Percentiles rank a stretch among this genome's conserved stretches.
phyloP scores from a whole-genome alignment of 202 grass and related monocot species.

The Carex arenaria region DNA sequence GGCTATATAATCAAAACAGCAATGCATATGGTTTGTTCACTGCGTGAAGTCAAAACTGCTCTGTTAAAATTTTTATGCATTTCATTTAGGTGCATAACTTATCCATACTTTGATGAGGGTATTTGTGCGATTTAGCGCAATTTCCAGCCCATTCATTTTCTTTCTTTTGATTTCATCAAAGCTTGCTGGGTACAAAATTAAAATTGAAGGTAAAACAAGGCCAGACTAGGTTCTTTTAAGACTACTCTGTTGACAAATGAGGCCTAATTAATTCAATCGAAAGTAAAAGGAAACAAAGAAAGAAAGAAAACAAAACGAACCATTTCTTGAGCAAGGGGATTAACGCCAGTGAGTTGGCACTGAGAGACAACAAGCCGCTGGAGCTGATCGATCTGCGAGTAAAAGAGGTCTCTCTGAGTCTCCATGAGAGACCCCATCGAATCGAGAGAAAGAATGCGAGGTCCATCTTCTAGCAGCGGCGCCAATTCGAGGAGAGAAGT shows the following conservation, averaged over 20 bases:
- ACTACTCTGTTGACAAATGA: background rate
- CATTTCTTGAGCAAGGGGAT: constrained; percentile 96
- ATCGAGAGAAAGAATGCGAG: background rate
- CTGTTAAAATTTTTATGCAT: no score
- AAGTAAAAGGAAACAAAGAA: background rate
- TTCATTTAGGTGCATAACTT: background rate
- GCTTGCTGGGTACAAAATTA: background rate
- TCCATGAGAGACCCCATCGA: constrained; percentile 52
- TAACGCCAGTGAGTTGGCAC: constrained; percentile 82
- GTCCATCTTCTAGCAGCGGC: background rate
- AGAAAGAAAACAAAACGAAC: constrained; percentile 25
- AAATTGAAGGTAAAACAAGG: background rate
- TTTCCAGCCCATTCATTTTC: no score
- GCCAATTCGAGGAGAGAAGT: constrained; percentile 46
- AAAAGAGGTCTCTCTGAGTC: constrained; percentile 54
- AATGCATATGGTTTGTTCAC: no score
- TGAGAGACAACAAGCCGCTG: constrained; percentile 63
- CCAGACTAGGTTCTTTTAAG: background rate
- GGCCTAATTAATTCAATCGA: background rate
- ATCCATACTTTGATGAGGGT: no score
- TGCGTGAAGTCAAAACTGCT: no score
- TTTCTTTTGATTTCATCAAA: background rate
- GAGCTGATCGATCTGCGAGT: constrained; percentile 69
- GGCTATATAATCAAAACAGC: no score
- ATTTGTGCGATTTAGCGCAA: no score